Conservation (phyloP, 2,329 filamentous ascomycete species). For the Talaromyces atroroseus region DNA sequence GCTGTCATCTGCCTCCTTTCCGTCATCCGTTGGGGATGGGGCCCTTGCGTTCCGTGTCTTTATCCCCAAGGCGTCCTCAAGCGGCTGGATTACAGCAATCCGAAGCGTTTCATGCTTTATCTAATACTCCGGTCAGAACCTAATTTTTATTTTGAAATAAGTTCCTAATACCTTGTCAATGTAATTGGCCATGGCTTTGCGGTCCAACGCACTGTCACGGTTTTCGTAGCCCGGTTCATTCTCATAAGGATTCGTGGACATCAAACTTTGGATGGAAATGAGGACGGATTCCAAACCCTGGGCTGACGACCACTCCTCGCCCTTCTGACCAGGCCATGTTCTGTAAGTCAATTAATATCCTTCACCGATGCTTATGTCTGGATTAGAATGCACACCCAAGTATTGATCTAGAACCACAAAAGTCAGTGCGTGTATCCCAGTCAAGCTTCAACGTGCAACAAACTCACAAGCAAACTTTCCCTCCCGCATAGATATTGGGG, state of each 20-base stretch:
- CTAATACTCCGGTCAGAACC: slow-evolving; percentile 38
- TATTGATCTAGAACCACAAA: slow-evolving; percentile 59
- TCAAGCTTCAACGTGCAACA: slow-evolving; percentile 16
- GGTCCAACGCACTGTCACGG: slow-evolving; percentile 61
- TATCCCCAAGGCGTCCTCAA: slow-evolving; percentile 74
- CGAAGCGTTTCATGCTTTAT: slow-evolving; percentile 87
- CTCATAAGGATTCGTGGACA: slow-evolving; percentile 90
- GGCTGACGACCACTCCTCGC: slow-evolving; percentile 94
- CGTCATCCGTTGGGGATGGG: slow-evolving; percentile 28
- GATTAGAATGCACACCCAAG: slow-evolving; percentile 57
- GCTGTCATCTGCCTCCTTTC: slow-evolving; percentile 32
- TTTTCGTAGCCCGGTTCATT: slow-evolving; percentile 94
- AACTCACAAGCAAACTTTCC: slow-evolving; percentile 83
- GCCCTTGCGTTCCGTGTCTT: slow-evolving; percentile 42
- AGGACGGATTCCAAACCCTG: slow-evolving; percentile 92
- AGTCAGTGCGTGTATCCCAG: neutral
- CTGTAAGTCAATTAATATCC: slow-evolving; percentile 43
- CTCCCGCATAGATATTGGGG: slow-evolving; percentile 88
- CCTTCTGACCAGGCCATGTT: slow-evolving; percentile 85
- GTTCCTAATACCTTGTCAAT: slow-evolving; percentile 61
- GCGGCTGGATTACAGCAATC: slow-evolving; percentile 75
- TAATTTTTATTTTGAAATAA: neutral
- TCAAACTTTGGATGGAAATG: slow-evolving; percentile 91
- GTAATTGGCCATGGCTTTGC: slow-evolving; percentile 69
- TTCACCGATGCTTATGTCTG: slow-evolving; percentile 13